phyloP scores from a whole-genome alignment of 148 eudicot genomes.

The Rhododendron ferrugineum region DNA sequence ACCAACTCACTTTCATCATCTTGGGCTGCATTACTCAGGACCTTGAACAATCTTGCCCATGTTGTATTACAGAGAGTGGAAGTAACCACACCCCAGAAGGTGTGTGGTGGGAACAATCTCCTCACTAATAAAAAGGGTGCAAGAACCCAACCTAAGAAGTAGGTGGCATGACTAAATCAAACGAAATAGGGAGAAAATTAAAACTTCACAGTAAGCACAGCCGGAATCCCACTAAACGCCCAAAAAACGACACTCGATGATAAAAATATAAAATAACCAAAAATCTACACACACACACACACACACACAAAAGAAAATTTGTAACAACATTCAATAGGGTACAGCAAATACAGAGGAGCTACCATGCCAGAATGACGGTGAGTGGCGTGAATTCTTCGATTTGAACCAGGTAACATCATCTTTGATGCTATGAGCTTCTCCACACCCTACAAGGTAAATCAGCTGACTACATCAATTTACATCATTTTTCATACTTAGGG shows the following conservation, averaged over 20 bases:
- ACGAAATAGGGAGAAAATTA: not conserved
- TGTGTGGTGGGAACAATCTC: not conserved
- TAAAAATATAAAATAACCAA: not conserved
- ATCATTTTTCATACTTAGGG: not conserved
- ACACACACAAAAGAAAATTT: not conserved
- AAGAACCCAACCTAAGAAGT: not conserved
- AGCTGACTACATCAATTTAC: not conserved
- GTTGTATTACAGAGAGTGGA: not conserved
- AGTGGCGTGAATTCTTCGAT: conserved; percentile 82
- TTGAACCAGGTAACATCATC: conserved; percentile 96
- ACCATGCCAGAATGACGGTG: conserved; percentile 97
- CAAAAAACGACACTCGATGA: no score
- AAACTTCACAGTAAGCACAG: not conserved
- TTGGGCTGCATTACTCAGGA: not conserved
- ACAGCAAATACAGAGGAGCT: not conserved
- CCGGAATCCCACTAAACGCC: not conserved
- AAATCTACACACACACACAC: not conserved
- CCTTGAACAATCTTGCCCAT: not conserved
- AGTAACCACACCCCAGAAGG: not conserved
- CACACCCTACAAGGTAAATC: conserved; percentile 51
- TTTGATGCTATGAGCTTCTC: conserved; percentile 89
- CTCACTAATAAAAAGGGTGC: not conserved
- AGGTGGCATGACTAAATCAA: not conserved
- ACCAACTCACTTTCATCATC: not conserved
- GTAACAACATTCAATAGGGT: not conserved